A percentile compares a stretch with the other conserved stretches of the same genome.
Conservation (phyloP, 306 rosid genomes). For the Lablab purpureus region DNA sequence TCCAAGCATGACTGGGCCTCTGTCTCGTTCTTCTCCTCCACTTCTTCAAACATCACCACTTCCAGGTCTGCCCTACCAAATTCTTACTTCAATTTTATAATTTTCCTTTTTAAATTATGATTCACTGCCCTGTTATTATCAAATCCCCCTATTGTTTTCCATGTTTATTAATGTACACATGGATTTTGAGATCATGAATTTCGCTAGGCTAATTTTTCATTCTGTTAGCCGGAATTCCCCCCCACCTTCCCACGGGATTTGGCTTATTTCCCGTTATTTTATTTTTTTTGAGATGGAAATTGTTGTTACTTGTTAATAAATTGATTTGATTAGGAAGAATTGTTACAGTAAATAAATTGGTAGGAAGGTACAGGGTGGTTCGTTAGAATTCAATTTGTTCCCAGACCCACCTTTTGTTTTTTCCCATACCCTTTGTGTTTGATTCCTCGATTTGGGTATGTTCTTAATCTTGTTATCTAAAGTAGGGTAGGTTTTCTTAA, state of each 20-base stretch:
- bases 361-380: neutral
- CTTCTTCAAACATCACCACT: slow-evolving; percentile 74
- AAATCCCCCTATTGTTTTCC: neutral
- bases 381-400: slow-evolving; percentile 27
- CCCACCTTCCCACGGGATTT: neutral
- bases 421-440: neutral
- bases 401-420: slow-evolving; percentile 5
- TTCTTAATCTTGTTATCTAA: slow-evolving; percentile 21
- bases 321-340: slow-evolving; percentile 2
- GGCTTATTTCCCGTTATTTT: slow-evolving; percentile 7
- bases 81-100: no score
- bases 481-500: neutral
- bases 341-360: neutral
- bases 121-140: slow-evolving; percentile 13
- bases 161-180: slow-evolving; percentile 4
- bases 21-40: slow-evolving; percentile 95
- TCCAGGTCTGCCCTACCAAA: slow-evolving; percentile 64
- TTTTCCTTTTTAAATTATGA: neutral
- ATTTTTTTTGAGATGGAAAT: neutral
- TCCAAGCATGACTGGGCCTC: slow-evolving; percentile 99
- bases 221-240: neutral
- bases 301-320: slow-evolving; percentile 9
- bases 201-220: neutral
- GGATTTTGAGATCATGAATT: slow-evolving; percentile 15
- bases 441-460: slow-evolving; percentile 15